Evolutionary conservation across 2,329 filamentous ascomycete genomes (phyloP), one percentile per base, ranked within the genome.

Genomic region (Ophiostoma angusticollis): DNA sequence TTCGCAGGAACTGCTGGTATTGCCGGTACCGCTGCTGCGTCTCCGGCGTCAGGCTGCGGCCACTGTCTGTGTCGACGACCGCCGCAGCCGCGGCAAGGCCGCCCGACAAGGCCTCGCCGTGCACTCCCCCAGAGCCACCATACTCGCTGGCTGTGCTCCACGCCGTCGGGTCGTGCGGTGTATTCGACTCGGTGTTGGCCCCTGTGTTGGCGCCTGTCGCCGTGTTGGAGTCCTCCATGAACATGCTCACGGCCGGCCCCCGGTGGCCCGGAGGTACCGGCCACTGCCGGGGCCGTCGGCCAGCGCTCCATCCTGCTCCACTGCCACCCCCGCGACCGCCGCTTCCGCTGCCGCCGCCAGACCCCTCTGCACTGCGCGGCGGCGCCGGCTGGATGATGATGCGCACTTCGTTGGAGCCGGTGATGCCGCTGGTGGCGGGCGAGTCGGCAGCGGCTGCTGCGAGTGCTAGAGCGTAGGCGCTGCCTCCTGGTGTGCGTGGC

Each of bases 41-140:
- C 35, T 70, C 7, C 84, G 41, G 35, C 31, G 49, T 50, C 13
- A 45, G 42, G 27, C 40, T 48, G 7, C n/a, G n/a, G 23, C 12
- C 12, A 12, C 23, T 12, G 23, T 24, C 23, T 6, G 6, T 24
- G 23, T 24, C 12, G 23, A 24, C 23, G 23, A 7, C 12, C 7
- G 7, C 12, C 7, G 23, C 23, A 24, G 7, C 23, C 7, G 7
- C 23, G 23, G 7, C 23, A 24, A 6, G 23, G 23, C 23, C 23
- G 12, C 23, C 7, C 38, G n/a, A n/a, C n/a, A n/a, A n/a, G n/a
- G n/a, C n/a, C n/a, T n/a, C n/a, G n/a, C n/a, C n/a, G n/a, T n/a
- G n/a, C n/a, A n/a, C n/a, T n/a, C n/a, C n/a, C n/a, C n/a, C n/a
- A n/a, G n/a, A 31, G 55, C 56, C 13, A 57, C 50, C 49, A 30